These are phyloP conservation scores for Platanthera guangdongensis DNA, from an alignment of 106 monocot genomes.

Conservation along the genomic window DNA sequence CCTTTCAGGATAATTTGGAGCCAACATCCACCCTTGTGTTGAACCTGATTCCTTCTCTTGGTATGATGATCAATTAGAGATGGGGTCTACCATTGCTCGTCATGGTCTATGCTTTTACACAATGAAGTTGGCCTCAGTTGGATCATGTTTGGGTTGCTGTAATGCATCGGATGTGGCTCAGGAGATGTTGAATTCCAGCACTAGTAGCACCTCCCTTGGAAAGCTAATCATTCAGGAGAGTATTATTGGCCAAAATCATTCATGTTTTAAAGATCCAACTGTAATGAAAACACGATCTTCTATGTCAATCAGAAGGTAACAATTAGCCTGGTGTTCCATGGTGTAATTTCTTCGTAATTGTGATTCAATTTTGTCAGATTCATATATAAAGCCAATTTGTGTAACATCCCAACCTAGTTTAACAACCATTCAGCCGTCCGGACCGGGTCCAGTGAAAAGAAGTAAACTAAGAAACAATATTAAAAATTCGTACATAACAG, in stretches of 20 bases:
- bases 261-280: constrained; percentile 9
- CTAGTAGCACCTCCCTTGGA: constrained; percentile 45
- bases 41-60: constrained; percentile 45
- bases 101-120: constrained; percentile 70
- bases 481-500: no score
- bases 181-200: constrained; percentile 55
- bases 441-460: no score
- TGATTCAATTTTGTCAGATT: background rate
- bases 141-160: constrained; percentile 20
- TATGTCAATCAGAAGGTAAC: constrained; percentile 32
- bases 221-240: constrained; percentile 36
- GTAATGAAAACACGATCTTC: constrained; percentile 9
- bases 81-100: constrained; percentile 61
- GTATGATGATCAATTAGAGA: constrained; percentile 54
- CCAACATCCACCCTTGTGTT: constrained; percentile 17
- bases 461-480: no score
- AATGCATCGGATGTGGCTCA: constrained; percentile 25
- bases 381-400: background rate
- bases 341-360: background rate
- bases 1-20: constrained; percentile 59
- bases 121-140: constrained; percentile 16
- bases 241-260: constrained; percentile 3
- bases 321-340: background rate
- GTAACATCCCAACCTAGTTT: no score
- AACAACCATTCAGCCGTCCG: no score